phyloP scores from a whole-genome alignment of 805 yeast genomes.

The Ogataea philodendri region DNA sequence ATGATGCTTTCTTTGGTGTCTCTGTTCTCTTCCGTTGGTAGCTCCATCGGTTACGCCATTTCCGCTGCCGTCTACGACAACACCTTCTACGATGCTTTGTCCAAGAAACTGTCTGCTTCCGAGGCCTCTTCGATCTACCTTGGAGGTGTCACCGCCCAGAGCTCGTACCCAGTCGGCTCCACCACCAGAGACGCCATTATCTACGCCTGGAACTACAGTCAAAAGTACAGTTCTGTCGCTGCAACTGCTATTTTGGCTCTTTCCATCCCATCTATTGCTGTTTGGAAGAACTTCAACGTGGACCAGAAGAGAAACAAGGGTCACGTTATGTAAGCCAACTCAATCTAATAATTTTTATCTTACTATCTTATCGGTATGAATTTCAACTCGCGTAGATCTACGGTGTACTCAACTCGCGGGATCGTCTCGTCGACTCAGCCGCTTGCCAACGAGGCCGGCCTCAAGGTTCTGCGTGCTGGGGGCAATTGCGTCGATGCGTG shows the following conservation, averaged over 20 bases:
- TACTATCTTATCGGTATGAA: slow-evolving; percentile 5
- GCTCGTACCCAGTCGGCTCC: slow-evolving; percentile 26
- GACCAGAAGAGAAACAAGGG: slow-evolving; percentile 25
- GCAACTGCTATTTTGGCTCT: slow-evolving; percentile 26
- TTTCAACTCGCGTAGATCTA: slow-evolving; percentile 60
- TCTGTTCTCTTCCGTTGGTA: slow-evolving; percentile 37
- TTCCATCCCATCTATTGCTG: slow-evolving; percentile 24
- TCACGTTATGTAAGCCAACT: slow-evolving; percentile 28
- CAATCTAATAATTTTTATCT: background rate
- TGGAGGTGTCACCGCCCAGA: slow-evolving; percentile 27
- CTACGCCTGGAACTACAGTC: slow-evolving; percentile 29
- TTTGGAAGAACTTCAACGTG: slow-evolving; percentile 32
- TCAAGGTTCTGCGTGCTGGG: slow-evolving; percentile 61
- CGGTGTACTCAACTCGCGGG: slow-evolving; percentile 70
- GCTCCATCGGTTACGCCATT: slow-evolving; percentile 40
- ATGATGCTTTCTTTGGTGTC: slow-evolving; percentile 37
- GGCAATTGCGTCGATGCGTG: slow-evolving; percentile 73
- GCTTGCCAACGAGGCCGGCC: slow-evolving; percentile 71
- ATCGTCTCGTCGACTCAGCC: slow-evolving; percentile 77
- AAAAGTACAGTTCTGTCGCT: slow-evolving; percentile 26
- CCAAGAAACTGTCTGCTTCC: slow-evolving; percentile 28
- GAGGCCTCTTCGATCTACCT: slow-evolving; percentile 17
- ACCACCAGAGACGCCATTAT: slow-evolving; percentile 28
- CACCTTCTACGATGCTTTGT: slow-evolving; percentile 29
- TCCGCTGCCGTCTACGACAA: slow-evolving; percentile 39